phyloP scores from a whole-genome alignment of 2,329 filamentous ascomycete genomes.

The Epichloe bromicola region DNA sequence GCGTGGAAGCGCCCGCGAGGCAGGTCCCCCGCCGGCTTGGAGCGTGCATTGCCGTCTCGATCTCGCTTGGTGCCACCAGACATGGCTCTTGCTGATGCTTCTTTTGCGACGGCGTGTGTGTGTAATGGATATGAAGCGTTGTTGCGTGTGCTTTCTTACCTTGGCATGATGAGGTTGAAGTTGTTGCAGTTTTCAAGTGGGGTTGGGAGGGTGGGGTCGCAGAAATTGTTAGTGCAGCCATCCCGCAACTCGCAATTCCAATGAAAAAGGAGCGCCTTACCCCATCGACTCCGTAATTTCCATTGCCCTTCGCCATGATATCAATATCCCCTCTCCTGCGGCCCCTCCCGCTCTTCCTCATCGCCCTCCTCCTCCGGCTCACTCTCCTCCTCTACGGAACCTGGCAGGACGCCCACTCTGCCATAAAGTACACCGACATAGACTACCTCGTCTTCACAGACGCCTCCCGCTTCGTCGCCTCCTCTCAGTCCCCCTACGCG shows the following conservation, averaged over 20 bases:
- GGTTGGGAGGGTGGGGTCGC: no score
- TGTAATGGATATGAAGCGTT: neutral
- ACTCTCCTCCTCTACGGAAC: conserved; percentile 74
- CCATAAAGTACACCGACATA: conserved; percentile 96
- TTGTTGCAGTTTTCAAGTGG: neutral
- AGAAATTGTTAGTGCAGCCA: neutral
- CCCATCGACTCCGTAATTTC: no score
- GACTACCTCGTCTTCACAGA: conserved; percentile 98
- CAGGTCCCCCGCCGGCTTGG: conserved; percentile 24
- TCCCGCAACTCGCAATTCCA: neutral
- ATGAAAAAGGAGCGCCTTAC: no score
- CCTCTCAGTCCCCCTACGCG: conserved; percentile 63
- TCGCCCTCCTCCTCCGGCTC: conserved; percentile 52
- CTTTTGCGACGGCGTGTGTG: neutral
- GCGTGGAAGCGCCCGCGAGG: conserved; percentile 39
- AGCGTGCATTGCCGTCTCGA: conserved; percentile 33
- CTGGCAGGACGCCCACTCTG: conserved; percentile 83
- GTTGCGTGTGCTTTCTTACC: neutral
- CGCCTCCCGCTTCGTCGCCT: conserved; percentile 63
- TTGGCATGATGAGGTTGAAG: neutral
- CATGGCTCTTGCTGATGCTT: conserved; percentile 8
- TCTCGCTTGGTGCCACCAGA: conserved; percentile 39
- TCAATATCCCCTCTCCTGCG: conserved; percentile 16
- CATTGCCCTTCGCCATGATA: neutral
- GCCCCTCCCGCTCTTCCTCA: conserved; percentile 37